Evolutionary conservation across 2,329 filamentous ascomycete species (phyloP).

Genomic region (Penicillium verrucosum): DNA sequence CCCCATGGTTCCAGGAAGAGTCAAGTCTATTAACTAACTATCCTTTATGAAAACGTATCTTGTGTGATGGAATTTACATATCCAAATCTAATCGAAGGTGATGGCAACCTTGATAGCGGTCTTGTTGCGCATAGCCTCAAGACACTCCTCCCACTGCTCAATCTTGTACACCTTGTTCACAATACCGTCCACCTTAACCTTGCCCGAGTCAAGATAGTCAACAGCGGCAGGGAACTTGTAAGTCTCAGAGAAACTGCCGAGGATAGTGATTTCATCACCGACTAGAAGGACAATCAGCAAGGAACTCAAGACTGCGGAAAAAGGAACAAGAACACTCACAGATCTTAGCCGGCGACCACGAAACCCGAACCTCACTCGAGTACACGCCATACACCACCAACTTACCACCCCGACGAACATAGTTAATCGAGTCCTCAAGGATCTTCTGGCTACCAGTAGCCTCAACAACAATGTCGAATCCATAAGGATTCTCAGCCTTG

Average conservation of each 20-base stretch:
- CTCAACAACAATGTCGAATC: constrained; percentile 71
- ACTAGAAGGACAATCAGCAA: constrained; percentile 26
- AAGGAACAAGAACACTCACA: constrained; percentile 45
- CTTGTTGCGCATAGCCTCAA: constrained; percentile 70
- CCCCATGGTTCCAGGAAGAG: background rate
- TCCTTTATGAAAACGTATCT: background rate
- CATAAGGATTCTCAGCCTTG: constrained; percentile 64
- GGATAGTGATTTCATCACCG: constrained; percentile 65
- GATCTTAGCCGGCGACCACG: constrained; percentile 70
- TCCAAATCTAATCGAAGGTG: constrained; percentile 56
- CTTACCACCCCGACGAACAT: constrained; percentile 68
- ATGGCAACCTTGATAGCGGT: constrained; percentile 72
- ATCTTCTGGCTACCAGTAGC: constrained; percentile 68
- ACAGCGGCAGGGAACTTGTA: constrained; percentile 65
- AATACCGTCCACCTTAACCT: constrained; percentile 57
- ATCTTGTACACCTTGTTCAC: constrained; percentile 71
- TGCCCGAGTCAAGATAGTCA: constrained; percentile 49
- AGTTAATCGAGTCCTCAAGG: constrained; percentile 68
- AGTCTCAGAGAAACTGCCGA: constrained; percentile 70
- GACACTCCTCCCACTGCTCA: constrained; percentile 68
- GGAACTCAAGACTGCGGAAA: background rate
- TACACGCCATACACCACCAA: constrained; percentile 72
- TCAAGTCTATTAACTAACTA: constrained; percentile 3
- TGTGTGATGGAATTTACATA: background rate
- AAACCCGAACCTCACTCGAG: constrained; percentile 58